Percentiles rank a stretch among this genome's conserved stretches.
These are phyloP conservation scores for Lodderomyces oxycetoniae DNA, from an alignment of 1,139 yeast genomes.

Conservation along the genomic window DNA sequence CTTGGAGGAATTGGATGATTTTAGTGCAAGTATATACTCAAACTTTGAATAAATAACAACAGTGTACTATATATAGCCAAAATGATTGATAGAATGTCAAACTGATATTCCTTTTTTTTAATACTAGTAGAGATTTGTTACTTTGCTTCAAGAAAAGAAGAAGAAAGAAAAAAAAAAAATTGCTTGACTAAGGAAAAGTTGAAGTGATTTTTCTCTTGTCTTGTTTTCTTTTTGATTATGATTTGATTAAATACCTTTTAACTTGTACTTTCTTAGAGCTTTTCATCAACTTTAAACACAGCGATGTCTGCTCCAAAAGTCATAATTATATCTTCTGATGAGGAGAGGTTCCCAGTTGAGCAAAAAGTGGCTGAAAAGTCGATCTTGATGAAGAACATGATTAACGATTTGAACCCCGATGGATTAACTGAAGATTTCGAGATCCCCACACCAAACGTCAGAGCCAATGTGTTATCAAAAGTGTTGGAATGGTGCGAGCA, in stretches of 20 bases:
- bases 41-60: conserved; percentile 52
- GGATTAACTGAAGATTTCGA: conserved; percentile 66
- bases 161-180: too few species aligned
- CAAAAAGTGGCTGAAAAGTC: conserved; percentile 88
- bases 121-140: too few species aligned
- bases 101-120: too few species aligned
- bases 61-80: too few species aligned
- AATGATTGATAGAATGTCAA: too few species aligned
- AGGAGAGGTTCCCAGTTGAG: conserved; percentile 70
- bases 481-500: conserved; percentile 97
- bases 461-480: conserved; percentile 81
- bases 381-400: conserved; percentile 81
- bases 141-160: too few species aligned
- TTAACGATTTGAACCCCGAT: conserved; percentile 69
- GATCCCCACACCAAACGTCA: conserved; percentile 88
- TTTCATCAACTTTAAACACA: too few species aligned
- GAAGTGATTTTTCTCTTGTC: too few species aligned
- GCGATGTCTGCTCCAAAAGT: conserved; percentile 39
- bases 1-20: conserved; percentile 70
- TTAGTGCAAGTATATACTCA: conserved; percentile 87
- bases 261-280: too few species aligned
- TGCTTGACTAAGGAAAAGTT: too few species aligned
- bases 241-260: too few species aligned
- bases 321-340: conserved; percentile 66
- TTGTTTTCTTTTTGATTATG: too few species aligned